Conservation (phyloP, 345 rosid genomes). For the Acer negundo region DNA sequence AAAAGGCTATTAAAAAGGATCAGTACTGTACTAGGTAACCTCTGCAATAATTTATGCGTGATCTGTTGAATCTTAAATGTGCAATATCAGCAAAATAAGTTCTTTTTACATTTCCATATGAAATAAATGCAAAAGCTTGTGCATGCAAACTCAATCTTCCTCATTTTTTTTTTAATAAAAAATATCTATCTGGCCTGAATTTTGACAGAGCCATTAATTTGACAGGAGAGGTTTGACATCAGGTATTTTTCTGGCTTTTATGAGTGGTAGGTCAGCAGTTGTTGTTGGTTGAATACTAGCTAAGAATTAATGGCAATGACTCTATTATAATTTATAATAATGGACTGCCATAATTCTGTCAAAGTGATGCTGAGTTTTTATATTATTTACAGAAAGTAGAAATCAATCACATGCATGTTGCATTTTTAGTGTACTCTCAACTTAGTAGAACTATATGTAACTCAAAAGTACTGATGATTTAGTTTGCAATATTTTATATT, state of each 20-base stretch:
- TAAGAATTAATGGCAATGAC: no score
- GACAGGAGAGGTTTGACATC: not conserved
- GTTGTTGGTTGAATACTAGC: not conserved
- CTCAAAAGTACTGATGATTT: no score
- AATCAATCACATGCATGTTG: not conserved
- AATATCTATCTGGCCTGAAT: not conserved
- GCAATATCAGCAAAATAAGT: not conserved
- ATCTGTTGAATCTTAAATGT: not conserved
- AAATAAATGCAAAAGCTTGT: no score
- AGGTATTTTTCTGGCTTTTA: not conserved
- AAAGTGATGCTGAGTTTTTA: not conserved
- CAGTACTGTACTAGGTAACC: not conserved
- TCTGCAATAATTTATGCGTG: not conserved
- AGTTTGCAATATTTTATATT: no score
- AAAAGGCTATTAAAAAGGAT: not conserved
- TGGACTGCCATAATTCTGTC: not conserved
- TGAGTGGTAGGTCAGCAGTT: not conserved
- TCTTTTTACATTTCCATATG: no score
- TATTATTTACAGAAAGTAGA: not conserved
- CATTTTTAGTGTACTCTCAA: not conserved
- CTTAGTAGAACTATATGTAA: no score
- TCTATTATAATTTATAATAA: no score
- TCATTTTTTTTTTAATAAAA: no score
- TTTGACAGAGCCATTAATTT: slow-evolving; percentile 1
- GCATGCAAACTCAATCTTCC: no score